phyloP scores from a whole-genome alignment of 148 eudicot genomes.

The Talinum fruticosum region DNA sequence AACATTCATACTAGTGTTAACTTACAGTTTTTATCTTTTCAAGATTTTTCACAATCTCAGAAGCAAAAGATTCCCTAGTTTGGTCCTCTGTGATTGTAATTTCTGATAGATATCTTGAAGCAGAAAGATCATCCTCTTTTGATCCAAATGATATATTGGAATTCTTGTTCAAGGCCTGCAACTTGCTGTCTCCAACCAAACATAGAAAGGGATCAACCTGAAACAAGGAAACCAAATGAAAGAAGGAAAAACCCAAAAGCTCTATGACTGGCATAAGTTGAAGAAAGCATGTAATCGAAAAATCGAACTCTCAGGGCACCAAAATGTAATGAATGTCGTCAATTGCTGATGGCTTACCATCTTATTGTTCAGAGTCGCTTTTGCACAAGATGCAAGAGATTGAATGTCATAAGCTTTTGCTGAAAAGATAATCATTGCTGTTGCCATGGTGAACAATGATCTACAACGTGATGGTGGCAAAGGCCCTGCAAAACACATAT shows the following conservation, averaged over 20 bases:
- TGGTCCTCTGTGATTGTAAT: slow-evolving; percentile 58
- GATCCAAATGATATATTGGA: slow-evolving; percentile 59
- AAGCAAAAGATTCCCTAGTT: slow-evolving; percentile 59
- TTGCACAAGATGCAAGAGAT: slow-evolving; percentile 62
- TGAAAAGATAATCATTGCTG: slow-evolving; percentile 79
- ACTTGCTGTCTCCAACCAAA: slow-evolving; percentile 84
- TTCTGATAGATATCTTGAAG: slow-evolving; percentile 57
- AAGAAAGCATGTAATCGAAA: background rate
- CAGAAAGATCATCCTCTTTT: slow-evolving; percentile 73
- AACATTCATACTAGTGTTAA: background rate
- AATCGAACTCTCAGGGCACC: background rate
- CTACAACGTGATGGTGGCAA: slow-evolving; percentile 82
- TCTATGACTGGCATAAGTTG: slow-evolving; percentile 1
- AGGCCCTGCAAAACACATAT: slow-evolving; percentile 46
- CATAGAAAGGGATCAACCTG: slow-evolving; percentile 84
- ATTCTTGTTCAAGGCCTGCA: slow-evolving; percentile 50
- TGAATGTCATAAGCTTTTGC: slow-evolving; percentile 73
- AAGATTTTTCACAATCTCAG: slow-evolving; percentile 60
- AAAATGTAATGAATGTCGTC: background rate
- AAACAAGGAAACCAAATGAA: no score
- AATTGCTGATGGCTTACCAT: slow-evolving; percentile 35
- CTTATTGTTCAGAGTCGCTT: slow-evolving; percentile 55
- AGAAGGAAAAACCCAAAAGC: slow-evolving; percentile 1
- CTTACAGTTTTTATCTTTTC: slow-evolving; percentile 57
- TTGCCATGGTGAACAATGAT: slow-evolving; percentile 79